Base-by-base conservation (phyloP, 2,329 filamentous ascomycete genomes). In the Talaromyces albobiverticillius region DNA sequence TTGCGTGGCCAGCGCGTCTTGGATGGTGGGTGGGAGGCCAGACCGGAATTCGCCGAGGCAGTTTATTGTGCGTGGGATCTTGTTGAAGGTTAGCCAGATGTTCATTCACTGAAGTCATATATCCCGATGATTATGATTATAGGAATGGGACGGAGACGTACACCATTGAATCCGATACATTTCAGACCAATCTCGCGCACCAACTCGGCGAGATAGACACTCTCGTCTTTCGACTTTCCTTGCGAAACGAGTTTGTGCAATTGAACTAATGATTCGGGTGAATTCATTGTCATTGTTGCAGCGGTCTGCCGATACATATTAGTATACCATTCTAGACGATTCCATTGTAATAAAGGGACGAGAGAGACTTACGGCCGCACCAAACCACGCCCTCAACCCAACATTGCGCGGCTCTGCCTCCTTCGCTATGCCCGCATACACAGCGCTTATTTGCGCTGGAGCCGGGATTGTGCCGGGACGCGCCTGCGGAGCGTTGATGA, bases 221-320 rank as follows among this genome's bases (percentile, higher is more conserved):
- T 61, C 20, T 67, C 60, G 1, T 64, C 55, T 11, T 61, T 26
- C 2, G 66, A 57, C n/a, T 62, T 60, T 7, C 64, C 55, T 10
- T 65, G 58, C 3, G 70, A 68, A 7, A 70, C 74, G 18, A 75
- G 63, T 45, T 79, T 65, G 71, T 84, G 85, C 11, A 92, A 80
- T 20, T 80, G 72, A 3, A 82, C 73, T 60, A 93, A 82, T 3
- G 88, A 87, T 54, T 88, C 86, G 22, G 89, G 89, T 1, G 89
- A 91, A 76, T 95, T 94, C 77, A 94, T 84, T 1, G 90, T 94
- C 75, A 93, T 89, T 1, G 89, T 90, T 16, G 89, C 86, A 29
- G 89, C 90, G 1, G 89, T 87, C 85, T 90, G 16, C 20, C 25
- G 14, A 29, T n/a, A 11, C 16, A 2, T 38, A 23, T 50, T 36